A percentile compares a stretch with the other conserved stretches of the same genome.
These are phyloP conservation scores for Backusella westeae DNA, from an alignment of 192 early-diverging fungal genomes.

Conservation along the genomic window DNA sequence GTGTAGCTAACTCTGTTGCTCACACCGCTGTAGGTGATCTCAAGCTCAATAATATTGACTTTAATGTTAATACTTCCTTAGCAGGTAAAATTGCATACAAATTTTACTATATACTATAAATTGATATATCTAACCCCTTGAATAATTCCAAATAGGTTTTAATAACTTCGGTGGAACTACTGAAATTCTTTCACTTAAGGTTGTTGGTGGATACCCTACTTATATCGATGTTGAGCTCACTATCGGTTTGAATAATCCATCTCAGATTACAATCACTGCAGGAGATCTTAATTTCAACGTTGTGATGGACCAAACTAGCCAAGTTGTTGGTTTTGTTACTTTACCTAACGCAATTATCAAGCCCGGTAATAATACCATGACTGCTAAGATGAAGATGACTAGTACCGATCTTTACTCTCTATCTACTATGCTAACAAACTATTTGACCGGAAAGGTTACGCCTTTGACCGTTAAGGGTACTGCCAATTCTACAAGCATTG, in stretches of 20 bases:
- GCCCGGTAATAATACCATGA: constrained; percentile 45
- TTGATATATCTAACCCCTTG: not conserved
- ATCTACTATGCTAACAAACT: constrained; percentile 38
- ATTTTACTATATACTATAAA: not conserved
- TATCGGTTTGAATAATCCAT: constrained; percentile 49
- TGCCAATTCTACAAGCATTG: constrained; percentile 36
- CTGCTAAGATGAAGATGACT: constrained; percentile 40
- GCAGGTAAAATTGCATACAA: constrained; percentile 17
- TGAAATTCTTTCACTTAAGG: constrained; percentile 16
- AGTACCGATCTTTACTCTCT: constrained; percentile 24
- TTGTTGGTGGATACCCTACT: constrained; percentile 29
- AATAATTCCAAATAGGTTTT: constrained; percentile 12
- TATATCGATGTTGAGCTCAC: constrained; percentile 44
- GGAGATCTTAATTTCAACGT: constrained; percentile 42
- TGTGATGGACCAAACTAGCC: constrained; percentile 17
- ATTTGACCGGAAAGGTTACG: constrained; percentile 37
- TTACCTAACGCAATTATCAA: constrained; percentile 39
- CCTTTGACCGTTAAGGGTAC: constrained; percentile 40
- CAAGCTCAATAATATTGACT: constrained; percentile 36
- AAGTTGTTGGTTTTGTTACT: constrained; percentile 39
- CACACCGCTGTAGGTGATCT: constrained; percentile 37
- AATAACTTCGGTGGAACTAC: constrained; percentile 26
- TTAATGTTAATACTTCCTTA: constrained; percentile 38
- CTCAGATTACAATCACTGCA: constrained; percentile 50
- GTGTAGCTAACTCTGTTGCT: constrained; percentile 25